A percentile compares a stretch with the other conserved stretches of the same genome.
phyloP scores from a whole-genome alignment of 352 stramenopile species.

The Pythium vanterpoolii region DNA sequence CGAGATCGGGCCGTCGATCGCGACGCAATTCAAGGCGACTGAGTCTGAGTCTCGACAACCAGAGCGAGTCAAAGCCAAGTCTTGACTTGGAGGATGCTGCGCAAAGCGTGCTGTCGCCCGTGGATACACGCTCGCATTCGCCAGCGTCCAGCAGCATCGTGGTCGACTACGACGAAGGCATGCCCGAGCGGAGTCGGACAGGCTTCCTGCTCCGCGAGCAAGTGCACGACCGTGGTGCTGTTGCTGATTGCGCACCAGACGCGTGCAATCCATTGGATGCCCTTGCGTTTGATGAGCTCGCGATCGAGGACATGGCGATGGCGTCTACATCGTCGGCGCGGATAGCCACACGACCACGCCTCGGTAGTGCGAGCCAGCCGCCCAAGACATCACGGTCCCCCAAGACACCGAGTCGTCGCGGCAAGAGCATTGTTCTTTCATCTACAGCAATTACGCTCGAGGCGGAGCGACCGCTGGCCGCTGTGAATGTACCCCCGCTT shows the following conservation, averaged over 20 bases:
- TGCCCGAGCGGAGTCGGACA: slow-evolving; percentile 17
- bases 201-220: slow-evolving; percentile 15
- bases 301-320: slow-evolving; percentile 12
- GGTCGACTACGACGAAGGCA: slow-evolving; percentile 56
- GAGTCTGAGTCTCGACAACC: slow-evolving; percentile 19
- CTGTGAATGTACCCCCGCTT: background rate
- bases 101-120: slow-evolving; percentile 14
- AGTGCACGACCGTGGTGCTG: slow-evolving; percentile 16
- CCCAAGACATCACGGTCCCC: background rate
- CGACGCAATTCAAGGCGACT: slow-evolving; percentile 15
- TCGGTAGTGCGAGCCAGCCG: slow-evolving; percentile 15
- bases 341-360: slow-evolving; percentile 8
- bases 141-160: slow-evolving; percentile 36
- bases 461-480: background rate
- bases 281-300: slow-evolving; percentile 10
- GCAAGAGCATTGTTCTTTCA: slow-evolving; percentile 20
- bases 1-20: slow-evolving; percentile 3
- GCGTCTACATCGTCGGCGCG: slow-evolving; percentile 2
- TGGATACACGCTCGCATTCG: background rate
- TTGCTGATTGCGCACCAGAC: slow-evolving; percentile 34
- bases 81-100: slow-evolving; percentile 55
- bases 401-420: slow-evolving; percentile 18
- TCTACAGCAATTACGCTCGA: background rate
- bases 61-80: background rate
- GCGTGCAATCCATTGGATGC: slow-evolving; percentile 42